Evolutionary conservation across 1,284 basidiomycete genomes (phyloP).

Genomic region (Anthracocystis panici-leucophaei): DNA sequence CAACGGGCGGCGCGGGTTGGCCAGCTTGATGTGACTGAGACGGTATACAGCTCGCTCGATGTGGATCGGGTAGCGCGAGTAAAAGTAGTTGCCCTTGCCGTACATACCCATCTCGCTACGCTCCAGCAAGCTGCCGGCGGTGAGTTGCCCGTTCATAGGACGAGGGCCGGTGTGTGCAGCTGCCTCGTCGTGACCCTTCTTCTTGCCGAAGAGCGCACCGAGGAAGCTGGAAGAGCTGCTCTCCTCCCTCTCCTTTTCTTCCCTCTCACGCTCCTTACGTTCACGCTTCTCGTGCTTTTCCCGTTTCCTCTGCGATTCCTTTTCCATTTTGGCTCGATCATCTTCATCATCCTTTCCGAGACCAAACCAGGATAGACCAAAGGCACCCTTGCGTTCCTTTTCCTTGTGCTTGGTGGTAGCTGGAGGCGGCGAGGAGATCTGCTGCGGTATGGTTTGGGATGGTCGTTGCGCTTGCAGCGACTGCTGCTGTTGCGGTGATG

Average conservation of each 20-base stretch:
- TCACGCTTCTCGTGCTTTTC: slow-evolving; percentile 55
- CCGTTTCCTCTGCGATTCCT: slow-evolving; percentile 48
- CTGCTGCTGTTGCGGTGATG: slow-evolving; percentile 15
- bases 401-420: slow-evolving; percentile 43
- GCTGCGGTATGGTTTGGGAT: slow-evolving; percentile 4
- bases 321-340: slow-evolving; percentile 42
- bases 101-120: slow-evolving; percentile 38
- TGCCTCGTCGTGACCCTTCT: slow-evolving; percentile 55
- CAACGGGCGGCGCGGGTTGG: slow-evolving; percentile 92
- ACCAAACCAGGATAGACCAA: slow-evolving; percentile 67
- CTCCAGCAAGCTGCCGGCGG: slow-evolving; percentile 58
- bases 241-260: slow-evolving; percentile 57
- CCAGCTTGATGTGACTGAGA: slow-evolving; percentile 96
- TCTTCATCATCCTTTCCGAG: slow-evolving; percentile 66
- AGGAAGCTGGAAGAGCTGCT: slow-evolving; percentile 62
- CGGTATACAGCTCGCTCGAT: slow-evolving; percentile 98
- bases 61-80: slow-evolving; percentile 92
- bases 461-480: background rate
- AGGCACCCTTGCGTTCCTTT: slow-evolving; percentile 61
- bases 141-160: slow-evolving; percentile 48
- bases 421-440: slow-evolving; percentile 11
- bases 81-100: slow-evolving; percentile 70
- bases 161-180: slow-evolving; percentile 11
- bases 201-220: slow-evolving; percentile 62
- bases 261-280: slow-evolving; percentile 52